Evolutionary conservation across 1,284 basidiomycete genomes (phyloP), one percentile per base, ranked within the genome.

Genomic region (Apiotrichum porosum): DNA sequence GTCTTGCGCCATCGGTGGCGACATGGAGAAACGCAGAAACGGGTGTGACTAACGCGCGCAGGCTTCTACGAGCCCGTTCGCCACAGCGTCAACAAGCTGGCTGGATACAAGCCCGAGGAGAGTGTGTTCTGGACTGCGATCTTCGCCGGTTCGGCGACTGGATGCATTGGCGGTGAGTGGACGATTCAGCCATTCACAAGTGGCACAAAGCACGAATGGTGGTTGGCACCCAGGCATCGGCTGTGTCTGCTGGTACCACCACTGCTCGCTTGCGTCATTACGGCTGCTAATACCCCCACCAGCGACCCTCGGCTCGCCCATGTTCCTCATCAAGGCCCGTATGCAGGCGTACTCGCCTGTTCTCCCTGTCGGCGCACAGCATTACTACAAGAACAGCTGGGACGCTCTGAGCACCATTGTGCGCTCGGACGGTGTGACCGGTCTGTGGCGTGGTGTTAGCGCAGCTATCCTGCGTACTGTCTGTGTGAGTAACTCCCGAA

Each of bases 331-430:
- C 68, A 98, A 98, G 76, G 94, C 94, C 8, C 82, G 94, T 38
- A 94, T 97, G 84, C 94, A 98, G 83, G 92, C 91, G 26, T 95
- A 90, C 74, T 93, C 91, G 1, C 89, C 92, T 17, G 81, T 83
- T 28, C 78, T 95, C n/a, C 93, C 94, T 14, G 89, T 97, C 51
- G 93, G 92, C 46, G 81, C 91, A 14, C 92, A 97, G 65, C 92
- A 93, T 72, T 74, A 89, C 65, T 98, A 98, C 77, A 87, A 83
- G 60, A 85, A 75, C 62, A 85, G 86, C 0, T 81, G 85, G 42
- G 79, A 94, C 63, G 94, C 92, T 0, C 73, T 98, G 12, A 68
- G 77, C 0, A 88, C 83, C 1, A 93, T 98, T 57, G 84, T 85
- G 62, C 75, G 78, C 45, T 79, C 81, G 3, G 93, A 97, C 67